Evolutionary conservation across 768 basidiomycete genomes (phyloP), one percentile per base, ranked within the genome.

Genomic region (Psilocybe subaeruginosa): DNA sequence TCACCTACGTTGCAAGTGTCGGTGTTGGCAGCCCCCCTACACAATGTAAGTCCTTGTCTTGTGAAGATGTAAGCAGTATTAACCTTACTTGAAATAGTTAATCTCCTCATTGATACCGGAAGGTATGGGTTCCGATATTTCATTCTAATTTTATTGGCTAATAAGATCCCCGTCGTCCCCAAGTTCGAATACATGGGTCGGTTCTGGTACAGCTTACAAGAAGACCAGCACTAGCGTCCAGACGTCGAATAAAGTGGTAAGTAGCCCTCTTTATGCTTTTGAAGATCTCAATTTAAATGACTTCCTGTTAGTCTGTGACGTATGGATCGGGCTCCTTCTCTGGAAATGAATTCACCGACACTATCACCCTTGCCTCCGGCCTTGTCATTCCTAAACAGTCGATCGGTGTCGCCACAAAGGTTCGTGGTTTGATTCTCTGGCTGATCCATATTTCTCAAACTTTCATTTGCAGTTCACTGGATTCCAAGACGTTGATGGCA

Each of bases 121-220:
- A 87, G 85, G 75, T 75, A 29, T 35, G 41, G 11, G 30, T 31
- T 23, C 54, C 17, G 1, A 8, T 2, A 9, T 30, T 17, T 16
- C 46, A 4, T 7, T 3, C 35, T 5, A 31, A 52, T 54, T 4
- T 27, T 29, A 31, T 12, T 31, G n/a, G n/a, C 16, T 58, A 30
- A 31, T 46, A 45, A 16, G 27, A 35, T 59, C 17, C 67, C 68
- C n/a, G 68, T 68, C 30, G 66, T 68, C 8, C 35, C 70, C 71
- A 41, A 87, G 86, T 71, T 87, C 88, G n/a, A 90, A 89, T 74
- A 89, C 87, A 23, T 90, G 88, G 87, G 76, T 90, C 49, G 87
- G 88, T 23, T 85, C 88, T 31, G 64, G 37, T 9, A 73, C 66
- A 17, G 12, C 72, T 1, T 90, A 86, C 66, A 69, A 69, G 19